These are phyloP conservation scores for Spirogloea muscicola DNA, from an alignment of 139 green algal species.

Conservation along the genomic window DNA sequence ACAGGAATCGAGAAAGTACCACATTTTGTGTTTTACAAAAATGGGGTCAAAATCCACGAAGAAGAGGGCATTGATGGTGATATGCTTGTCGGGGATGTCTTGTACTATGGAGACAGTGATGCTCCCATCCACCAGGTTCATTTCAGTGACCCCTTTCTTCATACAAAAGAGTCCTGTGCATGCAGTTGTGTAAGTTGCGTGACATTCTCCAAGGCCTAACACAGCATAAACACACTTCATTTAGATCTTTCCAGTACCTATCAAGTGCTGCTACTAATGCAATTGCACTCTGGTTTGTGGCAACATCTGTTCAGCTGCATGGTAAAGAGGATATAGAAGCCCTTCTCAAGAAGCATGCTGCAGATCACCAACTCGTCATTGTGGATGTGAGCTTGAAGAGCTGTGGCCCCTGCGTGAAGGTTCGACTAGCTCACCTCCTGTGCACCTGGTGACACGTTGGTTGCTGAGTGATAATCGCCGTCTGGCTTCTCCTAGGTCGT, in stretches of 20 bases:
- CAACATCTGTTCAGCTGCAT: too few relatives aligned
- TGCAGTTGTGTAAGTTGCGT: too few relatives aligned
- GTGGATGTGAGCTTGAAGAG: constrained; percentile 11
- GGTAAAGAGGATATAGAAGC: neutral
- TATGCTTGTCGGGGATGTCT: neutral
- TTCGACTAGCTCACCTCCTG: neutral
- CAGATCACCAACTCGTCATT: constrained; percentile 21
- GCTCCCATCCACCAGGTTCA: constrained; percentile 5
- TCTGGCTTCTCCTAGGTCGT: too few relatives aligned
- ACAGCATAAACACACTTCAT: too few relatives aligned
- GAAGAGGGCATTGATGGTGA: constrained; percentile 20
- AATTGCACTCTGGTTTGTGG: too few relatives aligned
- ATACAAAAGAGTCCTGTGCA: too few relatives aligned
- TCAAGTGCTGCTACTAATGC: too few relatives aligned
- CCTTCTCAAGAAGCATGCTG: neutral
- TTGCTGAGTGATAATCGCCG: neutral
- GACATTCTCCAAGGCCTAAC: too few relatives aligned
- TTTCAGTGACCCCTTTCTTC: too few relatives aligned
- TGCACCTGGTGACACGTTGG: neutral
- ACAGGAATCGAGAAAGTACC: constrained; percentile 3
- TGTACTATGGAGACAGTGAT: constrained; percentile 23
- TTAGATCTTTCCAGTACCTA: too few relatives aligned
- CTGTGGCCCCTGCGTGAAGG: constrained; percentile 25
- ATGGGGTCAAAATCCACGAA: constrained; percentile 3
- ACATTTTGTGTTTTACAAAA: constrained; percentile 29